phyloP scores from a whole-genome alignment of 192 early-diverging fungal species.

The Linnemannia elongata region DNA sequence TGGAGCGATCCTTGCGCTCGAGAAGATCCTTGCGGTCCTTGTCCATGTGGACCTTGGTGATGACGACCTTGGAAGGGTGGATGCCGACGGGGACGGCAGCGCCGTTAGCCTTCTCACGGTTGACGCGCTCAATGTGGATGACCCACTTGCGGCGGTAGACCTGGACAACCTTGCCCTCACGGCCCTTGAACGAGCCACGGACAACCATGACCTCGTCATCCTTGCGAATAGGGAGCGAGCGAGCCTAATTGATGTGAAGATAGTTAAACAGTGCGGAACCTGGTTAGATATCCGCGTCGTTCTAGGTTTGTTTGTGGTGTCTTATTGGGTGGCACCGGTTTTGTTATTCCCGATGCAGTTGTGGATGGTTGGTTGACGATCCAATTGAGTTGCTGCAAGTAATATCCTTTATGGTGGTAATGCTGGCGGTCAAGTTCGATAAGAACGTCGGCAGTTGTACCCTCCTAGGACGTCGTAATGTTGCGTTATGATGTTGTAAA shows the following conservation, averaged over 20 bases:
- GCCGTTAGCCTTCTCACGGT: constrained; percentile 98
- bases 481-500: too few species aligned
- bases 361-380: too few species aligned
- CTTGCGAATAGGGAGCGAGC: constrained; percentile 96
- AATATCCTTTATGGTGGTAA: too few species aligned
- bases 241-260: constrained; percentile 64
- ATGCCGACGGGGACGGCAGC: constrained; percentile 91
- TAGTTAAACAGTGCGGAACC: constrained; percentile 9
- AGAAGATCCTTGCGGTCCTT: constrained; percentile 95
- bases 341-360: too few species aligned
- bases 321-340: too few species aligned
- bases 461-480: too few species aligned
- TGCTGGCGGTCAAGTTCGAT: too few species aligned
- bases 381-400: too few species aligned
- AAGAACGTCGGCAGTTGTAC: too few species aligned
- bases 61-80: constrained; percentile 98
- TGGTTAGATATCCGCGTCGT: too few species aligned
- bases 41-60: constrained; percentile 96
- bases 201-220: constrained; percentile 98
- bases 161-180: constrained; percentile 94
- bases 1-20: constrained; percentile 85
- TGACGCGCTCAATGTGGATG: constrained; percentile 98
- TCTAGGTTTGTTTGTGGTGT: too few species aligned
- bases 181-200: constrained; percentile 96
- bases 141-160: constrained; percentile 99